Evolutionary conservation across 179 eudicot species (phyloP).

Genomic region (Pouteria campechiana): DNA sequence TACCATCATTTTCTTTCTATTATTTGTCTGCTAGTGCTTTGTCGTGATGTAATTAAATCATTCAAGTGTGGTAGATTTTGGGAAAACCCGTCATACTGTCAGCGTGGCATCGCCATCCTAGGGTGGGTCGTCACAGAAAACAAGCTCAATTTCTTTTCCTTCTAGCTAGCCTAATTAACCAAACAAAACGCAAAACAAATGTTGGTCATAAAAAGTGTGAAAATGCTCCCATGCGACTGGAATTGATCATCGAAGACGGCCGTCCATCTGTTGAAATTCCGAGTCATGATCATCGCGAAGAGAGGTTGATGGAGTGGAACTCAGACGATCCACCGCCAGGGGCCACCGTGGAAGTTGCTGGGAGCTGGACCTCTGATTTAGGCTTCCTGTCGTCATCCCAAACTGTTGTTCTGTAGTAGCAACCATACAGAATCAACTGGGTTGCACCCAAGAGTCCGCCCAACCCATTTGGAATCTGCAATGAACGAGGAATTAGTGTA

Average conservation of each 20-base stretch:
- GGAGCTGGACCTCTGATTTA: background rate
- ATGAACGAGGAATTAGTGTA: no score
- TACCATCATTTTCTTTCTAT: no score
- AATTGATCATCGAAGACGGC: constrained; percentile 6
- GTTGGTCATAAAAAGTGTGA: no score
- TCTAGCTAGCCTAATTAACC: background rate
- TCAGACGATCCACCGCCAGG: background rate
- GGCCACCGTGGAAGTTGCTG: background rate
- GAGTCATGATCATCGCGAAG: no score
- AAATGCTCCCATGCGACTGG: constrained; percentile 10
- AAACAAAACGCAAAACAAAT: constrained; percentile 2
- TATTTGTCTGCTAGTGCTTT: no score
- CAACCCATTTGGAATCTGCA: constrained; percentile 37
- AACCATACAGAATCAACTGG: constrained; percentile 25
- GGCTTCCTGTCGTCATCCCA: constrained; percentile 23
- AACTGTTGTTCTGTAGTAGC: constrained; percentile 23
- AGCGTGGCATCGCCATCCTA: no score
- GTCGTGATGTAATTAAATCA: no score
- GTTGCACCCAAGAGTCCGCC: constrained; percentile 22
- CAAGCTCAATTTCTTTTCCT: background rate
- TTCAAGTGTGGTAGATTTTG: no score
- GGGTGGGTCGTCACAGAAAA: background rate
- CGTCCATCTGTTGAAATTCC: background rate
- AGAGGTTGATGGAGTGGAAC: background rate
- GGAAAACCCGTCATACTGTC: no score